Conservation (phyloP, 148 eudicot species). For the Drosera capensis region DNA sequence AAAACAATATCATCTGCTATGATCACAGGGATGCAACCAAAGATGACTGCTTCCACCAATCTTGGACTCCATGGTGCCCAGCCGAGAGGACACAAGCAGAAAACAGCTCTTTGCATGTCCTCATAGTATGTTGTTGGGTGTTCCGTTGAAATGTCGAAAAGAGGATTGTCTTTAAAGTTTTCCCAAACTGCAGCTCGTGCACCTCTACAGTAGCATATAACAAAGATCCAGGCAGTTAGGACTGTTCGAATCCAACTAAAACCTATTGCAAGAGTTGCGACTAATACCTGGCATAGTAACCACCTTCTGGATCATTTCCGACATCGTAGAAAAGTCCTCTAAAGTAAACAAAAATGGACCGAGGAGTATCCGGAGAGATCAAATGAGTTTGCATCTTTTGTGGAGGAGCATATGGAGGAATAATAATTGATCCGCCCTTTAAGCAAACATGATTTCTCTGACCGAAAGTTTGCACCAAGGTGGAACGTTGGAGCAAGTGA, state of each 20-base stretch:
- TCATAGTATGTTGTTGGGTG: slow-evolving; percentile 87
- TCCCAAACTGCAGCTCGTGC: slow-evolving; percentile 98
- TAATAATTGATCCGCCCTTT: slow-evolving; percentile 79
- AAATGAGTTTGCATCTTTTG: slow-evolving; percentile 96
- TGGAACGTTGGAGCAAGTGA: slow-evolving; percentile 71
- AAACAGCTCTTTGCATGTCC: slow-evolving; percentile 95
- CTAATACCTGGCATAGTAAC: slow-evolving; percentile 99
- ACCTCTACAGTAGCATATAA: slow-evolving; percentile 38
- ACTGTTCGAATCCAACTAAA: too few relatives aligned
- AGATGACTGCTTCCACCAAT: slow-evolving; percentile 89
- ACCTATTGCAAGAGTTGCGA: not conserved
- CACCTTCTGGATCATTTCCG: slow-evolving; percentile 98
- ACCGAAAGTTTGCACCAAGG: slow-evolving; percentile 95
- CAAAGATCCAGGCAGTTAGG: too few relatives aligned
- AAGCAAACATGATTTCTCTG: slow-evolving; percentile 96
- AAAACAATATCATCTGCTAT: slow-evolving; percentile 93
- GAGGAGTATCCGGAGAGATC: slow-evolving; percentile 81
- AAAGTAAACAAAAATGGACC: slow-evolving; percentile 96
- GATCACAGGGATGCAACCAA: slow-evolving; percentile 95
- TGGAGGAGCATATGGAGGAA: slow-evolving; percentile 98
- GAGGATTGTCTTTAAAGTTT: too few relatives aligned
- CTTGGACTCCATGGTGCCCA: slow-evolving; percentile 99
- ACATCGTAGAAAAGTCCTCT: slow-evolving; percentile 95
- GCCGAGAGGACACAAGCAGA: slow-evolving; percentile 92
- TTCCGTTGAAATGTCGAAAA: slow-evolving; percentile 97